phyloP scores from a whole-genome alignment of 2,329 filamentous ascomycete genomes.

The Colletotrichum tanaceti region DNA sequence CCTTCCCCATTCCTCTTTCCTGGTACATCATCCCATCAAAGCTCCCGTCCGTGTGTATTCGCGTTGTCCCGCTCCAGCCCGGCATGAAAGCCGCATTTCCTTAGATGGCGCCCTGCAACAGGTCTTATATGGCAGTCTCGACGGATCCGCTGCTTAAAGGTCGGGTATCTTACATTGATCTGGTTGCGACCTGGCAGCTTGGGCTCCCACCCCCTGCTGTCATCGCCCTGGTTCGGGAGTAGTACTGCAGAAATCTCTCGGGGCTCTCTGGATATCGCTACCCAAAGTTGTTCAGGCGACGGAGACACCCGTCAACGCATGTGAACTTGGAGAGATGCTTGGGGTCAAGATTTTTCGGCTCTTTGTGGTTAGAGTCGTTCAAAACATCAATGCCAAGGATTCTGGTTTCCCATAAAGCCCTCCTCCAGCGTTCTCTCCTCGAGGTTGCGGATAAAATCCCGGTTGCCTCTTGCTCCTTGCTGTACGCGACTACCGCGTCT shows the following conservation, averaged over 20 bases:
- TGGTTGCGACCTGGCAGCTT: constrained; percentile 14
- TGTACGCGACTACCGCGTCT: constrained; percentile 81
- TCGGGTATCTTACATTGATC: constrained; percentile 34
- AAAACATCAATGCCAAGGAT: constrained; percentile 72
- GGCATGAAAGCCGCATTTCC: constrained; percentile 11
- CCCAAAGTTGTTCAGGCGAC: not conserved
- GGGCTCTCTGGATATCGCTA: constrained; percentile 2
- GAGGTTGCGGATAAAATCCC: constrained; percentile 93
- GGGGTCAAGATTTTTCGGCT: not conserved
- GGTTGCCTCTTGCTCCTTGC: constrained; percentile 69
- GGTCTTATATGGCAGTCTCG: constrained; percentile 23
- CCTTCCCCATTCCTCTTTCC: constrained; percentile 14
- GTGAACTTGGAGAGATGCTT: not conserved
- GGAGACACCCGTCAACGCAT: not conserved
- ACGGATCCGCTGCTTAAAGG: constrained; percentile 17
- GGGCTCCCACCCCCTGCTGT: not conserved
- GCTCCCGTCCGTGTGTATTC: constrained; percentile 21
- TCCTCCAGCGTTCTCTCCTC: constrained; percentile 96
- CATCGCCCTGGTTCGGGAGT: not conserved
- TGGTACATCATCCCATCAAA: constrained; percentile 28
- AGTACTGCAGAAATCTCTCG: not conserved
- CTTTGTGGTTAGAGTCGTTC: not conserved
- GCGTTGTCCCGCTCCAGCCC: constrained; percentile 6
- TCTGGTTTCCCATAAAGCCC: constrained; percentile 79
- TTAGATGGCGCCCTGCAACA: constrained; percentile 10